Evolutionary conservation across 208 protist genomes (phyloP), one percentile per base, ranked within the genome.

Genomic region (Trypanosoma theileri): DNA sequence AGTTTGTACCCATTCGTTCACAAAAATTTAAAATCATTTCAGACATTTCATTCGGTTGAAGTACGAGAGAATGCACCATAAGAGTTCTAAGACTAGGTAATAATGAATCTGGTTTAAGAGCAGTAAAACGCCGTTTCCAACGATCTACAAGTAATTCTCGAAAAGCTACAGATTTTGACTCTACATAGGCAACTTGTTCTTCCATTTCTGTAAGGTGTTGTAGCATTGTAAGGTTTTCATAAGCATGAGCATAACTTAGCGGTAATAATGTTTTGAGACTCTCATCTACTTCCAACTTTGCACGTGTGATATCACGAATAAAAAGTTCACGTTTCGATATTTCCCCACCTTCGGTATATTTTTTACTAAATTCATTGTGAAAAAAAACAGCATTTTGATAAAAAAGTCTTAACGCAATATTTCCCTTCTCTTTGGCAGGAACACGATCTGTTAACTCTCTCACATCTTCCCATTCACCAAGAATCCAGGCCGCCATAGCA

Each of bases 181-280:
- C 68, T 46, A 78, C 69, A 77, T 92, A 92, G 48, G 88, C 90
- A 13, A 99, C 80, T 19, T 99, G 88, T 82, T 99, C 98, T 85
- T 99, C 98, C 72, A 99, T 93, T 79, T 99, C 98, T 0, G 93
- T 93, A 46, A 99, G 94, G 84, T 99, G 98, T 82, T 99, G 98
- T 66, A 99, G 77, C 59, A 94, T 75, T 14, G 99, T 96, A 14
- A 99, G 72, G 44, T 92, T 89, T 28, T 98, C 86, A 84, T 99
- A 99, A 17, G 92, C 92, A 69, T 94, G 90, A 12, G 81, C 69
- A 80, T 97, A 95, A 77, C 88, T 95, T 19, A 95, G 73, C 2
- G 89, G 86, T 16, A 97, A 66, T 46, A 95, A 75, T n/a, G 90
- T 94, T 66, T 87, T 83, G 56, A 95, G 77, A 56, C 81, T 95